Evolutionary conservation across 176 grass and related monocot genomes (phyloP).

Genomic region (Luzula sylvatica): DNA sequence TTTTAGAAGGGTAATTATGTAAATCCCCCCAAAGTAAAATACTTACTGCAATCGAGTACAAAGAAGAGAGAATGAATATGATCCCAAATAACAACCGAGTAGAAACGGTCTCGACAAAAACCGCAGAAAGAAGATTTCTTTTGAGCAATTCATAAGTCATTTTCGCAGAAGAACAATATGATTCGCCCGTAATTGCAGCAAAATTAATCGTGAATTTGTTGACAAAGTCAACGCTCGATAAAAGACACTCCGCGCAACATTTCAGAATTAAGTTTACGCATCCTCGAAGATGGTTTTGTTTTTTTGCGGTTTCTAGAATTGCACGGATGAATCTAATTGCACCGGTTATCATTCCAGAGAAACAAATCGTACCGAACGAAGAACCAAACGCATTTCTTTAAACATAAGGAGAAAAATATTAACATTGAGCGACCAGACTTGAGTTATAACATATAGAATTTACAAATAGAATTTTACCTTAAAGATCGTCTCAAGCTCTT

Average conservation of each 20-base stretch:
- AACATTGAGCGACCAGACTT: background rate
- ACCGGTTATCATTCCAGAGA: conserved; percentile 43
- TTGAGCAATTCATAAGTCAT: conserved; percentile 44
- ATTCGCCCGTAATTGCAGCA: conserved; percentile 45
- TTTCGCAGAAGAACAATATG: conserved; percentile 39
- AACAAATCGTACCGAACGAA: conserved; percentile 41
- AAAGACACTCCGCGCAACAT: conserved; percentile 32
- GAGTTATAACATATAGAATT: background rate
- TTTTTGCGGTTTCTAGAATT: conserved; percentile 35
- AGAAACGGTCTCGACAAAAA: conserved; percentile 46
- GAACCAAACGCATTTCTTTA: conserved; percentile 46
- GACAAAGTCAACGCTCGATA: conserved; percentile 37
- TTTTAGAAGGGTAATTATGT: no score
- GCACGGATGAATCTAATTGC: conserved; percentile 28
- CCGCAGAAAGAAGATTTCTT: conserved; percentile 46
- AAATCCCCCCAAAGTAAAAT: background rate
- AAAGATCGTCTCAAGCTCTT: conserved; percentile 36
- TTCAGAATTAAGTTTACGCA: conserved; percentile 31
- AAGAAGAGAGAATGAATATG: conserved; percentile 35
- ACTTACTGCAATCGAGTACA: conserved; percentile 34
- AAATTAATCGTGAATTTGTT: conserved; percentile 52
- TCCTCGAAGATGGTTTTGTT: conserved; percentile 19
- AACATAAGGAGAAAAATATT: conserved; percentile 6
- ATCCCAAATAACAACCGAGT: conserved; percentile 33
- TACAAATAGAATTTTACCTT: conserved; percentile 20